phyloP scores from a whole-genome alignment of 345 rosid genomes.

The Abelmoschus esculentus region DNA sequence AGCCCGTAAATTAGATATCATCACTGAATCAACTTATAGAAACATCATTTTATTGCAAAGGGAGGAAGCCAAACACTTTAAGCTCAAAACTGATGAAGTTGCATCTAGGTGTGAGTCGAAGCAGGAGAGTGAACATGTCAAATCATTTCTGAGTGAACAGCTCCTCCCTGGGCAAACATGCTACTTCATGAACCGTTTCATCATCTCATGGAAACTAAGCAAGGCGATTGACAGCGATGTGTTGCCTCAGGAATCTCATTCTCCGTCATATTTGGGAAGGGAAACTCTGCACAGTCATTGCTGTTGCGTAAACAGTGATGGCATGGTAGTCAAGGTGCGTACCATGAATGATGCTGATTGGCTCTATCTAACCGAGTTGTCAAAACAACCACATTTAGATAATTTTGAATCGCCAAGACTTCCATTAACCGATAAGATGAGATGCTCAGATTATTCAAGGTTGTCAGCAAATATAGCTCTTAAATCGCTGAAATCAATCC shows the following conservation, averaged over 20 bases:
- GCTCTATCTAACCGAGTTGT: constrained; percentile 66
- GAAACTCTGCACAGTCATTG: neutral
- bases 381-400: constrained; percentile 24
- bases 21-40: constrained; percentile 56
- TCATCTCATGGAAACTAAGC: constrained; percentile 51
- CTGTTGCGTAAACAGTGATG: constrained; percentile 22
- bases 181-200: constrained; percentile 71
- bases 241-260: constrained; percentile 10
- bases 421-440: constrained; percentile 12
- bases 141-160: constrained; percentile 20
- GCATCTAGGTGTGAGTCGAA: constrained; percentile 20
- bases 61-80: constrained; percentile 56
- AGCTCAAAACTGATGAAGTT: constrained; percentile 35
- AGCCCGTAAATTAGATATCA: constrained; percentile 52
- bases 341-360: constrained; percentile 70
- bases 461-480: constrained; percentile 48
- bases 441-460: constrained; percentile 26
- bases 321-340: constrained; percentile 42
- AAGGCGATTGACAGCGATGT: constrained; percentile 11
- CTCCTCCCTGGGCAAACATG: constrained; percentile 43
- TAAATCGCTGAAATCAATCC: constrained; percentile 44
- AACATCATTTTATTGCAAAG: constrained; percentile 40
- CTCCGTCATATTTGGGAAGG: neutral
- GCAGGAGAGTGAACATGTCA: constrained; percentile 13
- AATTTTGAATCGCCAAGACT: constrained; percentile 17